A percentile compares a stretch with the other conserved stretches of the same genome.
Evolutionary conservation across 1,139 yeast genomes (phyloP).

Genomic region (Sugiyamaella castrensis): DNA sequence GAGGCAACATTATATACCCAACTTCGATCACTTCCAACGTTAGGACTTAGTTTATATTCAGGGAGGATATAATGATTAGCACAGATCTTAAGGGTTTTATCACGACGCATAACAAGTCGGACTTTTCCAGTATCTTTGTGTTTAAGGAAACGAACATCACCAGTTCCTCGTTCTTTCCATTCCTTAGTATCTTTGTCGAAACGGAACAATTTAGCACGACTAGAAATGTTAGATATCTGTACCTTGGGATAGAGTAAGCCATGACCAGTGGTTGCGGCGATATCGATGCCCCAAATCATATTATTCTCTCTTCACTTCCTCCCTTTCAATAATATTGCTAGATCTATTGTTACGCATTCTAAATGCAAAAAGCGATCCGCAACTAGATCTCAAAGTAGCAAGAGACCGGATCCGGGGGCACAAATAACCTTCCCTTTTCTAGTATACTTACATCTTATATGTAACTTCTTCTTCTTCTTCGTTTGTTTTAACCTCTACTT

Average conservation of each 20-base stretch:
- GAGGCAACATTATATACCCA: conserved; percentile 97
- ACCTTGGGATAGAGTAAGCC: no score
- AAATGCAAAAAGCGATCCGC: no score
- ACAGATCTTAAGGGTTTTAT: conserved; percentile 94
- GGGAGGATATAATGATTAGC: conserved; percentile 92
- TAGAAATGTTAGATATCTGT: conserved; percentile 9
- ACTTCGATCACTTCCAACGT: conserved; percentile 95
- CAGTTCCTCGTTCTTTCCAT: conserved; percentile 99
- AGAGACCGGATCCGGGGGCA: no score
- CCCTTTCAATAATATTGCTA: no score
- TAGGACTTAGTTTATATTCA: conserved; percentile 82
- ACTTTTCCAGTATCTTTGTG: conserved; percentile 79
- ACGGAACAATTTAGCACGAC: conserved; percentile 89
- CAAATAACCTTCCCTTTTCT: no score
- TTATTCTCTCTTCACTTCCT: no score
- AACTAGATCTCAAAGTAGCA: no score
- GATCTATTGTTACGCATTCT: no score
- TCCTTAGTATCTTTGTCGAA: conserved; percentile 74
- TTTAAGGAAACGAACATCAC: conserved; percentile 93
- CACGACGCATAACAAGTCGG: conserved; percentile 96
- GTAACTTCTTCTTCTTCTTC: conserved; percentile 93
- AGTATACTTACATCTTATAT: conserved; percentile 56
- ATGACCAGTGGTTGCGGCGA: no score
- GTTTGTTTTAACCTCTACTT: conserved; percentile 94
- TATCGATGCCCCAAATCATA: no score